These are phyloP conservation scores for Adansonia madagascariensis DNA, from an alignment of 441 rosid species.

Conservation along the genomic window DNA sequence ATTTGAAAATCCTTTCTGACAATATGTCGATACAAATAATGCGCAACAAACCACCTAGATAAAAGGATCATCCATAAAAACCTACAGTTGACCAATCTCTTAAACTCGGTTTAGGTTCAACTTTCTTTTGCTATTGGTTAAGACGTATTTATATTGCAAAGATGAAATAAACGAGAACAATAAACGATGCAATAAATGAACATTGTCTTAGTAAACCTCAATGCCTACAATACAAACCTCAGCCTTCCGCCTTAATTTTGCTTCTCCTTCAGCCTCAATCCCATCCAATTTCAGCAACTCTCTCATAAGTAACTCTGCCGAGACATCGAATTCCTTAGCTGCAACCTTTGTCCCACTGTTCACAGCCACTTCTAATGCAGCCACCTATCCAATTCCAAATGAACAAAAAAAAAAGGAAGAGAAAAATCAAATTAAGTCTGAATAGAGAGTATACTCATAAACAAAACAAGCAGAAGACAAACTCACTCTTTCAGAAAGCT, in stretches of 20 bases:
- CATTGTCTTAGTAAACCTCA: background rate
- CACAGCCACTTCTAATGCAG: slow-evolving; percentile 68
- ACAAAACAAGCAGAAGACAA: background rate
- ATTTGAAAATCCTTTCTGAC: background rate
- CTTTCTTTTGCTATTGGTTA: background rate
- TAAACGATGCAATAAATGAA: background rate
- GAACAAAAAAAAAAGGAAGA: background rate
- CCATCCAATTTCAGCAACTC: slow-evolving; percentile 82
- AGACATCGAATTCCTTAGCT: slow-evolving; percentile 56
- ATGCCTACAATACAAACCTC: slow-evolving; percentile 60
- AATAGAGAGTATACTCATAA: background rate
- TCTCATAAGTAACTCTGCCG: slow-evolving; percentile 85
- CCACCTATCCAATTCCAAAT: slow-evolving; percentile 45
- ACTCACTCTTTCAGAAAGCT: slow-evolving; percentile 73
- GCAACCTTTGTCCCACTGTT: slow-evolving; percentile 67
- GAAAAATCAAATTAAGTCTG: background rate
- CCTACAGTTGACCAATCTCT: background rate
- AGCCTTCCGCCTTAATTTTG: slow-evolving; percentile 71
- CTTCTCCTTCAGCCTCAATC: slow-evolving; percentile 88
- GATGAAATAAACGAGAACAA: background rate
- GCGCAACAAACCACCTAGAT: background rate
- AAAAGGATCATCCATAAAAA: background rate
- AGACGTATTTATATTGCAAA: background rate
- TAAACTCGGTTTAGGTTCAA: background rate
- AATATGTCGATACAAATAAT: background rate